These are phyloP conservation scores for Kluyveromyces sp. DNA, from an alignment of 1,139 yeast species.

Conservation along the genomic window DNA sequence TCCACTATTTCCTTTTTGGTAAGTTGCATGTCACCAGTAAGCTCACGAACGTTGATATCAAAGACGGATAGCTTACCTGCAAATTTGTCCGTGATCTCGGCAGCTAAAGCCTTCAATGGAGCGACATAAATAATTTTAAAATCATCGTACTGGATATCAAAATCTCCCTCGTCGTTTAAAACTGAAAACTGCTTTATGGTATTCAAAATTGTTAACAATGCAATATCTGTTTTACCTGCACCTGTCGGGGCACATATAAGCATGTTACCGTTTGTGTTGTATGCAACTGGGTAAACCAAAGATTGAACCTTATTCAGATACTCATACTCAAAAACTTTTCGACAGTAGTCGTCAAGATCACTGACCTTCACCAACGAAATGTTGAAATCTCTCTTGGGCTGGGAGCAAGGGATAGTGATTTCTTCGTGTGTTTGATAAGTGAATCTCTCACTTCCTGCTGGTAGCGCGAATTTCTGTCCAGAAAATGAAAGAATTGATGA, in stretches of 20 bases:
- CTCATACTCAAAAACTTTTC: conserved; percentile 75
- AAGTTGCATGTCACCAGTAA: conserved; percentile 96
- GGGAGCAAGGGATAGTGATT: conserved; percentile 71
- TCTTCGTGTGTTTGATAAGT: conserved; percentile 69
- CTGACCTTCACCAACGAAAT: conserved; percentile 43
- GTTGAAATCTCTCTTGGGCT: conserved; percentile 40
- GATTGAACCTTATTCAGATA: conserved; percentile 86
- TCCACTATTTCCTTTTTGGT: conserved; percentile 73
- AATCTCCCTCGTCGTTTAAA: conserved; percentile 42
- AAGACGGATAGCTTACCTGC: conserved; percentile 72
- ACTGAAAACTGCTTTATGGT: conserved; percentile 58
- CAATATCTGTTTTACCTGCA: conserved; percentile 98
- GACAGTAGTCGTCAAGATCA: conserved; percentile 70
- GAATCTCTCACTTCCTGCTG: conserved; percentile 71
- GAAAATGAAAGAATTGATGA: conserved; percentile 55
- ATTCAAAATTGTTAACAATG: conserved; percentile 73
- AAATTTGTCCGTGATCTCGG: conserved; percentile 92
- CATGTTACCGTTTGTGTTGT: conserved; percentile 91
- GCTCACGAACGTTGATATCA: conserved; percentile 78
- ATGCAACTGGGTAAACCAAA: conserved; percentile 85
- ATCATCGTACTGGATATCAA: conserved; percentile 68
- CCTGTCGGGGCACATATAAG: conserved; percentile 99
- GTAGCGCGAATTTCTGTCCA: conserved; percentile 74
- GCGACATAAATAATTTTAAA: conserved; percentile 94
- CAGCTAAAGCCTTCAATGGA: conserved; percentile 93